Evolutionary conservation across 768 basidiomycete species (phyloP).

Genomic region (Suillus clintonianus): DNA sequence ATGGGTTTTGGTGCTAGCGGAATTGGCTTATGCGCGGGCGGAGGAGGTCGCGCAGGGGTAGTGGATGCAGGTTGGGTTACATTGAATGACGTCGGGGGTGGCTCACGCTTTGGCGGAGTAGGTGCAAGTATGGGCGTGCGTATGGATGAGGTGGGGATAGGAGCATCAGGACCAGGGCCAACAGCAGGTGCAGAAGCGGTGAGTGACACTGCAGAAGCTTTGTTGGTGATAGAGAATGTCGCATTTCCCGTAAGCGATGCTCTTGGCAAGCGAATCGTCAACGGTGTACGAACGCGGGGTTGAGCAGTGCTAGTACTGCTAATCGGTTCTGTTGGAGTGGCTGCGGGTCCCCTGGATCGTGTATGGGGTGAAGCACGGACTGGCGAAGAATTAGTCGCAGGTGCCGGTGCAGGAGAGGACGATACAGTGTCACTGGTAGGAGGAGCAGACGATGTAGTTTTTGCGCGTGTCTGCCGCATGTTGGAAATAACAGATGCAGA

Average conservation of each 20-base stretch:
- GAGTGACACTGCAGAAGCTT: background rate
- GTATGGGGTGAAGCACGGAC: background rate
- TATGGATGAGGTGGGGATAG: background rate
- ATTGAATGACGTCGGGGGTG: background rate
- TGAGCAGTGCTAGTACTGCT: background rate
- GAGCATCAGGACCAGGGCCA: background rate
- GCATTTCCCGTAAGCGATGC: background rate
- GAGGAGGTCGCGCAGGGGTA: background rate
- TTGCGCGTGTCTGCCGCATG: background rate
- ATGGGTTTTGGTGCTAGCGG: background rate
- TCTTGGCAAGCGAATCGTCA: slow-evolving; percentile 1
- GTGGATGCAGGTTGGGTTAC: background rate
- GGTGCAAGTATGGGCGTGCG: background rate
- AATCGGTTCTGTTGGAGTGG: background rate
- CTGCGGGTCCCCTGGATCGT: background rate
- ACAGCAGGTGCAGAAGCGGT: background rate
- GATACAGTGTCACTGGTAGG: background rate
- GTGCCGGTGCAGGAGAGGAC: background rate
- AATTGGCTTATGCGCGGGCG: background rate
- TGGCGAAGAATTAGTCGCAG: background rate
- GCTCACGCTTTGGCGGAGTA: background rate
- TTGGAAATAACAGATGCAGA: background rate
- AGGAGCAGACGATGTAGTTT: background rate
- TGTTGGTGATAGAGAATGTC: background rate
- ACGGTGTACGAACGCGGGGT: background rate